Percentiles rank a stretch among this genome's conserved stretches.
These are phyloP conservation scores for Fusarium burgessii DNA, from an alignment of 2,329 filamentous ascomycete genomes.

Conservation along the genomic window DNA sequence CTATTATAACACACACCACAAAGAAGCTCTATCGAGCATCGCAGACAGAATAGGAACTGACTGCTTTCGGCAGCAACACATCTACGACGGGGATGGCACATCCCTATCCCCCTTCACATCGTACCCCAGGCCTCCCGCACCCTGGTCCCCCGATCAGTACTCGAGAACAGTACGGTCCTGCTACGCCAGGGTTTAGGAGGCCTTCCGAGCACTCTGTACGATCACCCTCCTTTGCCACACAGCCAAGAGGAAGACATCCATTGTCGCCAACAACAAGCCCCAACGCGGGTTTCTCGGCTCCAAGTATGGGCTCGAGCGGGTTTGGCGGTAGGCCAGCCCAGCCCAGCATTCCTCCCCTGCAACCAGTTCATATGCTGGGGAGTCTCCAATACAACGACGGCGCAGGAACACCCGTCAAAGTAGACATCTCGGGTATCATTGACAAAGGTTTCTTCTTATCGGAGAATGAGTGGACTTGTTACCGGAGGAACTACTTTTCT, in stretches of 20 bases:
- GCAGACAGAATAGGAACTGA: constrained; percentile 36
- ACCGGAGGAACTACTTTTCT: constrained; percentile 90
- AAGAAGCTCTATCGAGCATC: constrained; percentile 9
- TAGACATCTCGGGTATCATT: constrained; percentile 82
- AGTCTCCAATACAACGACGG: constrained; percentile 71
- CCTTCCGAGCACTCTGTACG: constrained; percentile 62
- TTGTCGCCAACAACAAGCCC: constrained; percentile 66
- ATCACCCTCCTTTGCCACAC: constrained; percentile 63
- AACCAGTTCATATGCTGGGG: constrained; percentile 64
- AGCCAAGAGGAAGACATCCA: constrained; percentile 62
- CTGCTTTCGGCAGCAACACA: constrained; percentile 56
- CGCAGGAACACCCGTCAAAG: constrained; percentile 65
- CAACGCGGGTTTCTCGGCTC: constrained; percentile 57
- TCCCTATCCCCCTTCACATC: constrained; percentile 58
- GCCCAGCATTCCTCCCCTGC: constrained; percentile 65
- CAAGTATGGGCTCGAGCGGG: constrained; percentile 63
- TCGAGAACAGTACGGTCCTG: constrained; percentile 65
- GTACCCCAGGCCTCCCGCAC: constrained; percentile 64
- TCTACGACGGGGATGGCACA: constrained; percentile 69
- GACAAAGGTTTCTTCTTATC: constrained; percentile 90
- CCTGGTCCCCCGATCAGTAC: constrained; percentile 61
- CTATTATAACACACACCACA: constrained; percentile 13
- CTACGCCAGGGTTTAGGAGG: constrained; percentile 64
- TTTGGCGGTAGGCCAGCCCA: constrained; percentile 50
- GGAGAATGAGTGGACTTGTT: constrained; percentile 91